Evolutionary conservation across 2,329 filamentous ascomycete genomes (phyloP), one percentile per base, ranked within the genome.

Genomic region (Scedosporium boydii): DNA sequence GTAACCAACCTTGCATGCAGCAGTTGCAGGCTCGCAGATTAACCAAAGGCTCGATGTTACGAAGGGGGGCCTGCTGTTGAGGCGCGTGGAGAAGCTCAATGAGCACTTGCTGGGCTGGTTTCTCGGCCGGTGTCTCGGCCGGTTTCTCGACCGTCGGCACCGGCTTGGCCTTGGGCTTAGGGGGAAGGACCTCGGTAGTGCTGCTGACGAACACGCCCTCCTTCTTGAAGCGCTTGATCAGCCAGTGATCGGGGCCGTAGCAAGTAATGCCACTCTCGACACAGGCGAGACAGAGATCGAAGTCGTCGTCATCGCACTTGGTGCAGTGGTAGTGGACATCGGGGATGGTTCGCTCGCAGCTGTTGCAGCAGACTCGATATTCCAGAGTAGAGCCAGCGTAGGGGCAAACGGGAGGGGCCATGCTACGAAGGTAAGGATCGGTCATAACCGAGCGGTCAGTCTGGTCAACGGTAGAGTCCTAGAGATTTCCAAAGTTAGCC

Each of bases 341-440:
- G 29, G 88, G 84, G 69, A 97, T 91, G 51, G 87, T 84, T 65
- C 79, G 80, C 67, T 91, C 88, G 75, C 95, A 99, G 72, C 85
- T 83, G 78, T 99, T 98, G 84, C 95, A 99, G 80, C 90, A 96
- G 55, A 99, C 92, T 12, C 90, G 89, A 75, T 93, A 96, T 23
- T 57, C 82, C 21, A 53, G 41, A 48, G 53, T 23, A 16, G 57
- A 59, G 34, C 48, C 48, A 14, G 51, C 51, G 51, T 55, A 55
- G 12, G 51, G 51, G 23, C 51, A 55, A 14, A 55, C 51, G 10
- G 51, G 51, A 10, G 51, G 51, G 12, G 51, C 51, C 51, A 55
- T 55, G 51, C 51, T 55, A 14, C 21, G 51, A 23, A 55, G 23
- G 51, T 55, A 55, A 27, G 51, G 51, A 55, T 55, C 51, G 2